These are phyloP conservation scores for Candida chilensis DNA, from an alignment of 805 yeast genomes.

Conservation along the genomic window DNA sequence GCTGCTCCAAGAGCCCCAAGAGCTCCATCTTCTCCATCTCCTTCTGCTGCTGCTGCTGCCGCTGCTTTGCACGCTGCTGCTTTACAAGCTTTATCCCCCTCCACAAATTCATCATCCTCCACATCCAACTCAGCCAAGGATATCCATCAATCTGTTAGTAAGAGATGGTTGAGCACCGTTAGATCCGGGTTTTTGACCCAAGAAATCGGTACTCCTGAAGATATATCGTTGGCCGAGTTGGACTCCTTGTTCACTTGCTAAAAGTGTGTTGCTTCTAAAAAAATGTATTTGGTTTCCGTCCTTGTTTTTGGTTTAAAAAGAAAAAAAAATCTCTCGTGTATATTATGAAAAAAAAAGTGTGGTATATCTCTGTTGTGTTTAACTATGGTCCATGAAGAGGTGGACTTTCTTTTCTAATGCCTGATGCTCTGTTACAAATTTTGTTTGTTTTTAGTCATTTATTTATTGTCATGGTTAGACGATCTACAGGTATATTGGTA, in stretches of 20 bases:
- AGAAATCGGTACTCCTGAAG: conserved; percentile 76
- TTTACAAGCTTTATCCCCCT: conserved; percentile 35
- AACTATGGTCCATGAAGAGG: too few species aligned
- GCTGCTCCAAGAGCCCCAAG: conserved; percentile 78
- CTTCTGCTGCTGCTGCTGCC: conserved; percentile 64
- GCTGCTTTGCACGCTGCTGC: conserved; percentile 70
- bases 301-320: too few species aligned
- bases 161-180: conserved; percentile 65
- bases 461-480: too few species aligned
- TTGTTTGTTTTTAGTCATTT: too few species aligned
- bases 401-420: too few species aligned
- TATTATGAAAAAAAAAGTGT: too few species aligned
- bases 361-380: too few species aligned
- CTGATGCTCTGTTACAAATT: too few species aligned
- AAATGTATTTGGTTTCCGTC: too few species aligned
- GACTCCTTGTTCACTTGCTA: conserved; percentile 35
- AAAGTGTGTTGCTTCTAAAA: too few species aligned
- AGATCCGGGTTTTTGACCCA: conserved; percentile 71
- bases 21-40: conserved; percentile 44
- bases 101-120: conserved; percentile 11
- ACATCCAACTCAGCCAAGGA: conserved; percentile 15
- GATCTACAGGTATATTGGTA: too few species aligned
- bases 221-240: conserved; percentile 61
- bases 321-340: too few species aligned
- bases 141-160: conserved; percentile 22